A percentile compares a stretch with the other conserved stretches of the same genome.
These are phyloP conservation scores for Mycena sp. DNA, from an alignment of 1,284 basidiomycete genomes.

Conservation along the genomic window DNA sequence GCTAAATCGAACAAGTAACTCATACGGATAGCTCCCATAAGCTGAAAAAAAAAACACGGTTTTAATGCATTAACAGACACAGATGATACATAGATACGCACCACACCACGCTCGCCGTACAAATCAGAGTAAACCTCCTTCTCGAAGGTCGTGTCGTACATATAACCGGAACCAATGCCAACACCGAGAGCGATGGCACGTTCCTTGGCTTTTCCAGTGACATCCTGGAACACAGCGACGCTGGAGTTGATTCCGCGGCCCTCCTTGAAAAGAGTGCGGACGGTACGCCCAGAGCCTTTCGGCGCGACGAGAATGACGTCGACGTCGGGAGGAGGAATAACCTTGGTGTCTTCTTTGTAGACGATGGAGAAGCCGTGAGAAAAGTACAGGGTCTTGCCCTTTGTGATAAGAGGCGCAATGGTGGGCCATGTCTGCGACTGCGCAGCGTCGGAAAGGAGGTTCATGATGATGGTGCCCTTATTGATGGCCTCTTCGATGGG, in stretches of 20 bases:
- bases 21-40: constrained; percentile 98
- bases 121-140: constrained; percentile 99
- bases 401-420: constrained; percentile 93
- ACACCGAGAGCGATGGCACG: constrained; percentile 97
- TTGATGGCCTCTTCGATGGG: constrained; percentile 98
- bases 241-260: constrained; percentile 97
- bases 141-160: constrained; percentile 99
- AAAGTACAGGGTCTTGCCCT: constrained; percentile 99
- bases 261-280: constrained; percentile 99
- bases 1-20: no score
- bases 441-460: constrained; percentile 98
- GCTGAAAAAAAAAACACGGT: constrained; percentile 64
- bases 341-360: constrained; percentile 97
- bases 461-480: constrained; percentile 99
- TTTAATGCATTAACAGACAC: not conserved
- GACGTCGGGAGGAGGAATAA: constrained; percentile 91
- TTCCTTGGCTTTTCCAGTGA: constrained; percentile 97
- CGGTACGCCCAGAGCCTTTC: constrained; percentile 98
- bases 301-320: constrained; percentile 99
- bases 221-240: constrained; percentile 92
- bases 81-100: constrained; percentile 53
- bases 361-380: constrained; percentile 99
- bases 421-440: constrained; percentile 95
- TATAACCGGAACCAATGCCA: constrained; percentile 94
- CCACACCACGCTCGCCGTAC: constrained; percentile 99